Base-by-base conservation (phyloP, 371 early-diverging fungal species). In the Apophysomyces trapeziformis region DNA sequence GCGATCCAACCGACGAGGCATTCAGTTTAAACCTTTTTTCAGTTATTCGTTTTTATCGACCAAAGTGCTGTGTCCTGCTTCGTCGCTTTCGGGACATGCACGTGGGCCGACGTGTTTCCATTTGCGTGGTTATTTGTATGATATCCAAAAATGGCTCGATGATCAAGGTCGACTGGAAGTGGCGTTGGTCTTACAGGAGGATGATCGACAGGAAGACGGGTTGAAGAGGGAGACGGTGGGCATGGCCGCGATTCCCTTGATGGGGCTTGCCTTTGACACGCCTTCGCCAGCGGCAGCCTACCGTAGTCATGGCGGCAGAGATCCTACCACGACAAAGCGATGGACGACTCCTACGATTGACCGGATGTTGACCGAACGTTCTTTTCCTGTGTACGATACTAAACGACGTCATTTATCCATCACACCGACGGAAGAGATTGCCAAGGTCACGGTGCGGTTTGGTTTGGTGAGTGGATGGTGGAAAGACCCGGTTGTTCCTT, bases 391-490 rank as follows among this genome's bases (percentile, higher is more conserved):
- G 0, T 66, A 68, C 38, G 69, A 70, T 41, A 21, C 67, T 7
- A 64, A 68, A n/a, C 65, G 57, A 13, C 62, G 63, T 18, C 54
- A 63, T 9, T 39, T 70, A 12, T 58, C 59, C 9, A 59, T 60
- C 9, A 68, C 66, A 7, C 63, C 63, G 1, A 58, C 68, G 1
- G 63, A 77, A 5, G 66, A 65, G n/a, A 75, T 82, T 60, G 75
- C 77, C 16, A 70, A 68, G 13, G 64, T 82, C 5, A 77, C 76
- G 0, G 77, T 82, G 5, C 65, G 74, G 0, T 60, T 77, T 21
- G 79, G 82, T 12, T 38, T 82, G 14, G 69, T 79, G 38, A 76
- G 74, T 59, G 82, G 79, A 0, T 82, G 82, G 82, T 75, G 73
- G 68, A 61, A 57, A 18, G 69, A 66, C 18, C 67, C 63, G 8